phyloP scores from a whole-genome alignment of 441 rosid species.

The Iberis amara region DNA sequence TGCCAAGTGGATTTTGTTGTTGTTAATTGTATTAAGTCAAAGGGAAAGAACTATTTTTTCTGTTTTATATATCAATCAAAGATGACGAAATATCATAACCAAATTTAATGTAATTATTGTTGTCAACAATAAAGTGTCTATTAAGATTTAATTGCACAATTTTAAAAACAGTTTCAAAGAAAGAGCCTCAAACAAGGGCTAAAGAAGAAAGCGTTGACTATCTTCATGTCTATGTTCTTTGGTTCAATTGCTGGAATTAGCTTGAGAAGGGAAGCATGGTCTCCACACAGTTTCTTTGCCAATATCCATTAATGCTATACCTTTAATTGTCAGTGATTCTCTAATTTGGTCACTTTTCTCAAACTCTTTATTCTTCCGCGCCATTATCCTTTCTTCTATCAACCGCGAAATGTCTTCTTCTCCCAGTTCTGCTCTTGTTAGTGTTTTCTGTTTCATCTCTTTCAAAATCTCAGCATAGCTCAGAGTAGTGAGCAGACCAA shows the following conservation, averaged over 20 bases:
- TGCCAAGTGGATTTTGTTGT: too few relatives aligned
- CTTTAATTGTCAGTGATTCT: constrained; percentile 50
- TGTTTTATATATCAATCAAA: too few relatives aligned
- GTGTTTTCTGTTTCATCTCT: constrained; percentile 61
- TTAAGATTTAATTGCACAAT: constrained; percentile 7
- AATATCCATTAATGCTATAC: constrained; percentile 76
- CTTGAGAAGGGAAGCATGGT: constrained; percentile 53
- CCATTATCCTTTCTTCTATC: constrained; percentile 58
- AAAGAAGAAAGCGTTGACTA: constrained; percentile 13
- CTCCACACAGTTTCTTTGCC: constrained; percentile 75
- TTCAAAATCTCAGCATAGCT: constrained; percentile 56
- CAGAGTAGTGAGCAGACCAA: constrained; percentile 53
- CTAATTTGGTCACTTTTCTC: constrained; percentile 64
- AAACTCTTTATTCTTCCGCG: constrained; percentile 66
- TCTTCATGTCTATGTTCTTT: constrained; percentile 11
- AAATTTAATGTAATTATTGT: too few relatives aligned
- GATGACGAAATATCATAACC: too few relatives aligned
- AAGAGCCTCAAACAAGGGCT: constrained; percentile 22
- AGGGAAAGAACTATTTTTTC: too few relatives aligned
- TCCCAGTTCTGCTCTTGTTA: constrained; percentile 48
- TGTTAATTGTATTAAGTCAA: too few relatives aligned
- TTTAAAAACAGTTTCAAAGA: constrained; percentile 8
- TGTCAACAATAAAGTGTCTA: constrained; percentile 9
- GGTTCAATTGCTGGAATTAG: constrained; percentile 20
- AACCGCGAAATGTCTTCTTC: constrained; percentile 45